These are phyloP conservation scores for Tylopilus sp. DNA, from an alignment of 1,284 basidiomycete species.

Conservation along the genomic window DNA sequence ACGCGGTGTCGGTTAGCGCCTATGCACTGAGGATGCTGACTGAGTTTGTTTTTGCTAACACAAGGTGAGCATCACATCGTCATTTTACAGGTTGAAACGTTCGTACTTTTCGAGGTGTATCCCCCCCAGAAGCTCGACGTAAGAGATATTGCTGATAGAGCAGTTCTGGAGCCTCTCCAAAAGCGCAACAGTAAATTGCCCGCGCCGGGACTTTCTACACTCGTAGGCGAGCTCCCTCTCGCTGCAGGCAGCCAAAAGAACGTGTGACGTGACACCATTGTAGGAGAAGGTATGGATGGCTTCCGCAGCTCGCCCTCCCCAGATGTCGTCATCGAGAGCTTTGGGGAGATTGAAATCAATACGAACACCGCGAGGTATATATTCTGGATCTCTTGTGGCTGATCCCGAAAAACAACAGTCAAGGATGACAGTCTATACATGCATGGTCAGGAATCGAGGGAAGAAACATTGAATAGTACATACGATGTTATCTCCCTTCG, in stretches of 20 bases:
- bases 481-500: conserved; percentile 4
- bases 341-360: neutral
- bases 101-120: conserved; percentile 14
- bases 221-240: conserved; percentile 16
- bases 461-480: neutral
- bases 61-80: neutral
- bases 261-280: neutral
- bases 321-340: neutral
- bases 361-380: neutral
- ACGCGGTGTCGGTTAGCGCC: conserved; percentile 15
- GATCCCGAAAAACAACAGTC: conserved; percentile 1
- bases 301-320: neutral
- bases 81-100: neutral
- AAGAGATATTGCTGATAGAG: conserved; percentile 11
- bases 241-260: conserved; percentile 2
- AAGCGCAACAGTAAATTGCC: conserved; percentile 18
- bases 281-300: neutral
- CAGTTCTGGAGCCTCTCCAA: conserved; percentile 8
- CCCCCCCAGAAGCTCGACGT: conserved; percentile 9
- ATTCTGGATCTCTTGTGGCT: neutral
- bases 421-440: conserved; percentile 1
- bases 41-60: neutral
- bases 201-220: neutral
- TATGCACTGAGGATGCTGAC: conserved; percentile 20
- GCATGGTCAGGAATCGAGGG: neutral